Evolutionary conservation across 2,329 filamentous ascomycete species (phyloP).

Genomic region (Lasiodiplodia citricola): DNA sequence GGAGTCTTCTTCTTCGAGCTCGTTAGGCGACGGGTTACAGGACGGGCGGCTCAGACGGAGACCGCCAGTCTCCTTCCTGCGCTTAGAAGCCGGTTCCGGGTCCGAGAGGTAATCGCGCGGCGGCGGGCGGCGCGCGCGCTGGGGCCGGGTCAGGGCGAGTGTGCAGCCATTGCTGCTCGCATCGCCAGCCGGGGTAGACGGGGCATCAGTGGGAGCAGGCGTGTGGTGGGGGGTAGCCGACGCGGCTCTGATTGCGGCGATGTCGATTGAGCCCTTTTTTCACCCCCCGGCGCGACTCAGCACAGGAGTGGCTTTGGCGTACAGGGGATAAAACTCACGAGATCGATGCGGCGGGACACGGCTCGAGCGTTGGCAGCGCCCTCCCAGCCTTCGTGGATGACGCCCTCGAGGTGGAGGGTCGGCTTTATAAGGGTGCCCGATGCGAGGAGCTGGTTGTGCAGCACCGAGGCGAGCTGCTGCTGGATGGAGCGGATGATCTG

Average conservation of each 20-base stretch:
- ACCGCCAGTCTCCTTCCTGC: constrained; percentile 20
- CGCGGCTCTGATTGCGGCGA: constrained; percentile 15
- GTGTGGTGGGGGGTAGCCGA: constrained; percentile 5
- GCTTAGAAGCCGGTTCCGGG: constrained; percentile 11
- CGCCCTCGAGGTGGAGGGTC: constrained; percentile 6
- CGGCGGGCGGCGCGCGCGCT: constrained; percentile 12
- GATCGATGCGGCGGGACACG: constrained; percentile 7
- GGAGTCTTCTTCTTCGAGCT: background rate
- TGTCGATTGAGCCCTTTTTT: constrained; percentile 15
- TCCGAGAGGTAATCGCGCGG: constrained; percentile 12
- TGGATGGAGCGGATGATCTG: constrained; percentile 13
- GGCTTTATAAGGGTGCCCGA: constrained; percentile 1
- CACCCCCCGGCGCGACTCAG: background rate
- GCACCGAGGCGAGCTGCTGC: background rate
- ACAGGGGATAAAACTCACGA: constrained; percentile 1
- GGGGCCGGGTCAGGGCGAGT: background rate
- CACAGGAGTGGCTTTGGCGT: background rate
- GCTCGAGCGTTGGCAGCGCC: background rate
- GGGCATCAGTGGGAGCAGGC: background rate
- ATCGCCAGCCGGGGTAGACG: background rate
- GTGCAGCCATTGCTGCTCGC: background rate
- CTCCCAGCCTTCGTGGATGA: constrained; percentile 16
- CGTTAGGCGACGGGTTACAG: background rate
- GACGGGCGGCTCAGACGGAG: constrained; percentile 7
- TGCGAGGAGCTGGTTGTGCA: constrained; percentile 13